Percentiles rank a stretch among this genome's conserved stretches.
phyloP scores from a whole-genome alignment of 2,329 filamentous ascomycete genomes.

The Blastomyces parvus region DNA sequence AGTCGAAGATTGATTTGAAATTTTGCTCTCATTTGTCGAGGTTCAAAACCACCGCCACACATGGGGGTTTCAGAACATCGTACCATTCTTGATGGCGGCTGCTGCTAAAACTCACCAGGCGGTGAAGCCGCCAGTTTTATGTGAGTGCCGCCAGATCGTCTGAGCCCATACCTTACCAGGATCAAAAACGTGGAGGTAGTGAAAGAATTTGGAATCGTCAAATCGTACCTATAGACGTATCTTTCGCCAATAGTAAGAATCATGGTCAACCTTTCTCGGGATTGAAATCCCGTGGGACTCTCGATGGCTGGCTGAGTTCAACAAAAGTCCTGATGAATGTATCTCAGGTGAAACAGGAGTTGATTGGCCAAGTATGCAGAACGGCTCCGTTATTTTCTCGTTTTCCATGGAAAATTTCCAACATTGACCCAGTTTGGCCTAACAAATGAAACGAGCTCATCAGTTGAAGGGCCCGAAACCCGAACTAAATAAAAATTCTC shows the following conservation, averaged over 20 bases:
- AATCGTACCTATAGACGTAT: too few species aligned
- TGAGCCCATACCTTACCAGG: not conserved
- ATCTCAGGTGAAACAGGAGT: not conserved
- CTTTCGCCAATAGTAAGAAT: not conserved
- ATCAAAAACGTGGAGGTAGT: slow-evolving; percentile 1
- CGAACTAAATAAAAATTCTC: not conserved
- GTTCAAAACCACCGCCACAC: not conserved
- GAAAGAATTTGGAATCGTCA: not conserved
- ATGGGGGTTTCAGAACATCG: not conserved
- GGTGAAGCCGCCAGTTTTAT: not conserved
- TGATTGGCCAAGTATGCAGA: not conserved
- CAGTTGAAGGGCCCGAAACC: not conserved
- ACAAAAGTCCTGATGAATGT: not conserved
- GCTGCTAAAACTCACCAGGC: not conserved
- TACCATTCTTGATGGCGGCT: not conserved
- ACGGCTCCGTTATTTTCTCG: not conserved
- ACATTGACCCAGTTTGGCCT: not conserved
- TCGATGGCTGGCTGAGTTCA: not conserved
- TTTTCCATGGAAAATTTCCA: not conserved
- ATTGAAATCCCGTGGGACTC: not conserved
- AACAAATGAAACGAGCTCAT: not conserved
- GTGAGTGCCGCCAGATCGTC: not conserved
- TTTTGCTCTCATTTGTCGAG: not conserved
- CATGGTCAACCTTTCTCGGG: not conserved
- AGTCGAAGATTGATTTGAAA: not conserved